A percentile compares a stretch with the other conserved stretches of the same genome.
These are phyloP conservation scores for Tolypocladium tropicale DNA, from an alignment of 2,329 filamentous ascomycete species.

Conservation along the genomic window DNA sequence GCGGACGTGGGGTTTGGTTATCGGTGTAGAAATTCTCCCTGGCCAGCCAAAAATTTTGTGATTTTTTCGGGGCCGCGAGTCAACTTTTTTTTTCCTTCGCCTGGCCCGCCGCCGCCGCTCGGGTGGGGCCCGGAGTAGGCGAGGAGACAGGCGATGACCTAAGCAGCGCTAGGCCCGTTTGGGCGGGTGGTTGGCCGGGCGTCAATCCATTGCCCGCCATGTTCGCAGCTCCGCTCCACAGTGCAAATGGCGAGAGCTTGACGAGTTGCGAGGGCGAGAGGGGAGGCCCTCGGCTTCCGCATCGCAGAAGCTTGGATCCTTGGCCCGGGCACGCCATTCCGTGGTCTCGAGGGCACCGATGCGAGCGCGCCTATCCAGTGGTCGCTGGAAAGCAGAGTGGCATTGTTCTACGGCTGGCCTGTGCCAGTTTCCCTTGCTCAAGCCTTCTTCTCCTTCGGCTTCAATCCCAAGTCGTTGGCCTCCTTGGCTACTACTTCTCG, in stretches of 20 bases:
- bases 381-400: background rate
- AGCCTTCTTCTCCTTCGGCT: constrained; percentile 14
- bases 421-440: background rate
- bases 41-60: constrained; percentile 21
- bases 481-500: constrained; percentile 24
- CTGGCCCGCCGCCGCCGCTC: constrained; percentile 5
- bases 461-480: constrained; percentile 25
- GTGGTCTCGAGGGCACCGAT: background rate
- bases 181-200: background rate
- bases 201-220: too few species aligned
- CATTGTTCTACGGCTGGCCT: background rate
- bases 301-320: background rate
- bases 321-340: background rate
- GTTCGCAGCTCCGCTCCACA: too few species aligned
- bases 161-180: background rate
- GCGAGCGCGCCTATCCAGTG: background rate
- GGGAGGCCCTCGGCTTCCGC: background rate
- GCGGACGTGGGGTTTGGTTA: constrained; percentile 23
- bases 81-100: constrained; percentile 22
- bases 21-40: constrained; percentile 26
- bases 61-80: constrained; percentile 17
- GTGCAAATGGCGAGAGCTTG: too few species aligned
- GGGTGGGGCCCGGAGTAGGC: background rate
- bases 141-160: background rate
- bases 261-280: too few species aligned